Evolutionary conservation across 306 rosid species (phyloP), one percentile per base, ranked within the genome.

Genomic region (Glycine latifolia): DNA sequence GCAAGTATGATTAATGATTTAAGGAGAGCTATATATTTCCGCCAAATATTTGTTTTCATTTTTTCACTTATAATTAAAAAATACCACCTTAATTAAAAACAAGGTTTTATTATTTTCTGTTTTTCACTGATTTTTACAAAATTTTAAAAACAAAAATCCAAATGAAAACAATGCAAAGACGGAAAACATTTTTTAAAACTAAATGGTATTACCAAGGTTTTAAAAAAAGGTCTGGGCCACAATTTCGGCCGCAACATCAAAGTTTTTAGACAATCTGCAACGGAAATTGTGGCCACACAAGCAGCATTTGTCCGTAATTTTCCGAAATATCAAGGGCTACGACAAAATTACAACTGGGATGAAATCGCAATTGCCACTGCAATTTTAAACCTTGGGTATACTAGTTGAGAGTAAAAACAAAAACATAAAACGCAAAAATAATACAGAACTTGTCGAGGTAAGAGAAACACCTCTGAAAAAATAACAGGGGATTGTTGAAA

Each of bases 401-500:
- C 26, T 7, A 56, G 26, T 9, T 16, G 59, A 74, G 48, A 71
- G 48, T 35, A 39, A 39, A 61, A 69, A 16, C 54, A 39, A 85
- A 10, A 35, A 72, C 48, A 37, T 0, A 15, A 26, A 26, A 26
- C 31, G 31, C 7, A 37, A 72, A 66, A 50, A 77, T 26, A 26
- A 59, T 2, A 62, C 5, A 80, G 10, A 76, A 49, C 31, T 39
- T 43, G 11, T 47, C 4, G 33, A 68, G 75, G 14, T 11, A 41
- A 59, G 60, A 59, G 54, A 65, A 70, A 53, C n/a, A 50, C 31
- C 47, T 54, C 17, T 26, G 31, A 26, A 7, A 20, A 71, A 67
- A 79, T 7, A 82, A 70, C 67, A 55, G 49, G 56, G 82, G 17
- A 79, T 50, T 84, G 75, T 52, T 35, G 72, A 66, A 52, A 76